These are phyloP conservation scores for Puccinia polysora DNA, from an alignment of 1,284 basidiomycete genomes.

Conservation along the genomic window DNA sequence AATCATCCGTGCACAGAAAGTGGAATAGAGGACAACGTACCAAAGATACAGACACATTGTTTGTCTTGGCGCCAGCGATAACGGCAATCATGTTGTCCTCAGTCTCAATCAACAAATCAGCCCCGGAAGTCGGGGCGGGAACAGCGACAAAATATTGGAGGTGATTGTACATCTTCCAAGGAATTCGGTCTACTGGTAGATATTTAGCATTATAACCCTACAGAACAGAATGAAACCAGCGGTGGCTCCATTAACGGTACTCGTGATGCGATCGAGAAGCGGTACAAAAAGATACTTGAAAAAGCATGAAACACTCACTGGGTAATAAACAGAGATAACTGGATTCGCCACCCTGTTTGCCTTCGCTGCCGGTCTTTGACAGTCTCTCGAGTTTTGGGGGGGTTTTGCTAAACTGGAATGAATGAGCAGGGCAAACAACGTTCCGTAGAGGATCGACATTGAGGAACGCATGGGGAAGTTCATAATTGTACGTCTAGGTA, in stretches of 20 bases:
- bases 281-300: background rate
- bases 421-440: no score
- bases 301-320: background rate
- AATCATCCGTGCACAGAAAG: no score
- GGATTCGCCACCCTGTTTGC: no score
- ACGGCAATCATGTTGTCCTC: constrained; percentile 33
- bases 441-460: no score
- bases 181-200: constrained; percentile 27
- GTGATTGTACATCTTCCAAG: constrained; percentile 39
- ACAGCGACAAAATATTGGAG: constrained; percentile 40
- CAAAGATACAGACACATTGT: constrained; percentile 35
- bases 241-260: no score
- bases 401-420: no score
- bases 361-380: no score
- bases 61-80: constrained; percentile 13
- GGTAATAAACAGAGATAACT: constrained; percentile 7
- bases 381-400: no score
- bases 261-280: no score
- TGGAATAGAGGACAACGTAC: background rate
- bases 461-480: no score
- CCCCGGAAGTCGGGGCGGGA: background rate
- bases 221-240: background rate
- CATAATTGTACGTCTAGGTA: no score
- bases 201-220: constrained; percentile 32
- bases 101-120: constrained; percentile 22